phyloP scores from a whole-genome alignment of 495 filamentous ascomycete genomes.

The Achaetomiella virescens region DNA sequence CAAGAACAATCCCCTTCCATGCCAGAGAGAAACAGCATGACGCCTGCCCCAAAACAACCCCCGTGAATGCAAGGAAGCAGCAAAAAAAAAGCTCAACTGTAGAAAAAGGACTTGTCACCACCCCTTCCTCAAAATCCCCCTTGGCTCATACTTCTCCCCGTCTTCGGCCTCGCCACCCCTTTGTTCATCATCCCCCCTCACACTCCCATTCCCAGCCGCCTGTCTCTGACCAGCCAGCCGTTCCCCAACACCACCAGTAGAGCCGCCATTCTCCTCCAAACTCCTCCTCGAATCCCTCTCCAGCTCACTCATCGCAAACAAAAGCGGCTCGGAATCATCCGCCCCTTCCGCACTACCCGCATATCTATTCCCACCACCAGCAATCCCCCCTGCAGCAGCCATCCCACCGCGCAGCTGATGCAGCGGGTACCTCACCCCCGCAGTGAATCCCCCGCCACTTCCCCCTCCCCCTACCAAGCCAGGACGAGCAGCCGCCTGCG shows the following conservation, averaged over 20 bases:
- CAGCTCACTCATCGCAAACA: conserved; percentile 87
- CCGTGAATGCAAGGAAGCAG: not conserved
- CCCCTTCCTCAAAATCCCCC: conserved; percentile 16
- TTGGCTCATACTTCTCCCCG: conserved; percentile 15
- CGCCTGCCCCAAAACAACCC: not conserved
- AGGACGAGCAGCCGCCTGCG: too few relatives aligned
- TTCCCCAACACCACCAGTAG: conserved; percentile 27
- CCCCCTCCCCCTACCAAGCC: not conserved
- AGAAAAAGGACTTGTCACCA: conserved; percentile 11
- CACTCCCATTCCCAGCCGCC: not conserved
- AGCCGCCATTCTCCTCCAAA: conserved; percentile 53
- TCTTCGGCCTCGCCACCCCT: conserved; percentile 18
- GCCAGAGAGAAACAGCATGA: too few relatives aligned
- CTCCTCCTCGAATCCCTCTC: conserved; percentile 62
- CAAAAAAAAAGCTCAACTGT: not conserved
- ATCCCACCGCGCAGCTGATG: conserved; percentile 21
- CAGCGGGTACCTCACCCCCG: too few relatives aligned
- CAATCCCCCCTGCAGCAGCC: conserved; percentile 28
- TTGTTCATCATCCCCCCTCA: conserved; percentile 21
- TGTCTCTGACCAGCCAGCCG: not conserved
- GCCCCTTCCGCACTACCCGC: conserved; percentile 45
- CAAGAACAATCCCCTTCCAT: too few relatives aligned
- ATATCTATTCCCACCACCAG: conserved; percentile 31
- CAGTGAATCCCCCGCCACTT: not conserved
- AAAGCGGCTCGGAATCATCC: conserved; percentile 68